Evolutionary conservation across 176 grass and related monocot species (phyloP).

Genomic region (Juncus inflexus): DNA sequence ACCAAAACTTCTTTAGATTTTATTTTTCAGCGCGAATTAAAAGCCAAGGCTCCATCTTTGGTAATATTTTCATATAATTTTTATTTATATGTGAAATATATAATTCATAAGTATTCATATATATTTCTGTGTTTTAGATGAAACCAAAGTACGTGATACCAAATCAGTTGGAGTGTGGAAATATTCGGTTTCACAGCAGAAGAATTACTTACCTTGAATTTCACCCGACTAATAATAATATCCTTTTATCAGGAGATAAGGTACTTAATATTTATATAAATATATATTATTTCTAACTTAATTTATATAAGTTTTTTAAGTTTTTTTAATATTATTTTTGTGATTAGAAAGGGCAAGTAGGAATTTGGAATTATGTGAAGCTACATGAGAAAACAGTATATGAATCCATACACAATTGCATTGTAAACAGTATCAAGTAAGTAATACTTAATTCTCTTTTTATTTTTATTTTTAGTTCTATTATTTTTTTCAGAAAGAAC

Average conservation of each 20-base stretch:
- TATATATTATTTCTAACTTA: conserved; percentile 13
- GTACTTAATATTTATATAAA: conserved; percentile 31
- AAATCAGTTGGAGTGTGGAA: conserved; percentile 68
- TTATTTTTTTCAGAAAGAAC: neutral
- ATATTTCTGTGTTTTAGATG: conserved; percentile 34
- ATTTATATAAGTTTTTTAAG: neutral
- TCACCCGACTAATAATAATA: conserved; percentile 68
- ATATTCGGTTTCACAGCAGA: conserved; percentile 78
- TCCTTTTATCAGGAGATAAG: conserved; percentile 93
- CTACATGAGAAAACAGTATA: conserved; percentile 82
- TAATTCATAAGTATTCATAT: neutral
- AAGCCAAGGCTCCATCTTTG: conserved; percentile 49
- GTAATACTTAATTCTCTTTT: conserved; percentile 9
- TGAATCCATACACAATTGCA: conserved; percentile 77
- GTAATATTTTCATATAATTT: conserved; percentile 6
- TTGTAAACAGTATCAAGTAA: conserved; percentile 93
- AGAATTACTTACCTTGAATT: conserved; percentile 90
- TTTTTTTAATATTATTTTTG: conserved; percentile 6
- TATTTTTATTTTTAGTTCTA: neutral
- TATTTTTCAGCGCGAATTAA: conserved; percentile 78
- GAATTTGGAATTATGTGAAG: conserved; percentile 89
- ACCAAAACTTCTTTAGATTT: conserved; percentile 67
- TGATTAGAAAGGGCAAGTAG: conserved; percentile 77
- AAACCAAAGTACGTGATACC: conserved; percentile 69
- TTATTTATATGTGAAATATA: conserved; percentile 2